Evolutionary conservation across 202 grass and related monocot genomes (phyloP), one percentile per base, ranked within the genome.

Genomic region (Schoenoplectus tabernaemontani): DNA sequence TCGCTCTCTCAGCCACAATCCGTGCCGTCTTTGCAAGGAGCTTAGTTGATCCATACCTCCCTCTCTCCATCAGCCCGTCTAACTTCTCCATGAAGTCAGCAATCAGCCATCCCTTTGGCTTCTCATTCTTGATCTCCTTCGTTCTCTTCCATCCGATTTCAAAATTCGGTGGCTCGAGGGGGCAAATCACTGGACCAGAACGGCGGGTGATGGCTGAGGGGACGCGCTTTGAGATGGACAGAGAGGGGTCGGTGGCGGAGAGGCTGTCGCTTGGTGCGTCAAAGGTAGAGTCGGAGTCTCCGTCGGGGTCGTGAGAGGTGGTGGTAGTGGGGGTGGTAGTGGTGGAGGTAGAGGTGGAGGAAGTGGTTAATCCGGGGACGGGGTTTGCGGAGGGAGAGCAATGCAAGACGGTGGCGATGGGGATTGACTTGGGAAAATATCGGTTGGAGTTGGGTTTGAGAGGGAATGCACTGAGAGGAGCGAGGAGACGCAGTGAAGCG

Each of bases 81-180:
- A 97, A 82, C 86, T 96, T 96, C 84, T 92, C 93, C 64, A 96
- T 15, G 41, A 96, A 88, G 50, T 96, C 86, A 15, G 90, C 90
- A 86, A 96, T 84, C 53, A 82, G 84, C 91, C 94, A 97, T 9
- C 91, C 94, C 57, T 84, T 88, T n/a, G 94, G 94, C 85, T 87
- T 93, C 89, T 93, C 94, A 62, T 59, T 80, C 11, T 90, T 86
- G 56, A 94, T 83, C 41, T 86, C 8, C 84, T 94, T 97, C 1
- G 87, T 97, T 60, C 89, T 87, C 69, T 94, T 97, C 94, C 94
- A 97, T 72, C 94, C 94, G 38, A 97, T 90, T 68, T 97, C 94
- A 77, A 83, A 97, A 83, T 97, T 92, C 6, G 91, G 94, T 44
- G 89, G 87, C 83, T 97, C 91, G 67, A 64, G 82, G 57, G 84